Evolutionary conservation across 768 basidiomycete species (phyloP).

Genomic region (Suillus subluteus): DNA sequence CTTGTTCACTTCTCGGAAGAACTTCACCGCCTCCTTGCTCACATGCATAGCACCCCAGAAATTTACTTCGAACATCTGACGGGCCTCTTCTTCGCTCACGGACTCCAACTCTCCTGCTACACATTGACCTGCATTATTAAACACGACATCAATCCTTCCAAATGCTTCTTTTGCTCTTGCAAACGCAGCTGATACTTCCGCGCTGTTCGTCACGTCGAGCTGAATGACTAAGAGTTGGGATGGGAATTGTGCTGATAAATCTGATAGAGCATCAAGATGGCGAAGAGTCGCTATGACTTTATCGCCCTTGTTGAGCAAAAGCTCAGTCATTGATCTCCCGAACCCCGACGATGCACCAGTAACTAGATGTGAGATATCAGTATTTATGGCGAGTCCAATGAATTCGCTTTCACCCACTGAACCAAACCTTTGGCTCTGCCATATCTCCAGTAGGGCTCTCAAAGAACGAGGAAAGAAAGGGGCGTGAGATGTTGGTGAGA

Average conservation of each 20-base stretch:
- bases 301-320: constrained; percentile 38
- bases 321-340: constrained; percentile 37
- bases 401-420: background rate
- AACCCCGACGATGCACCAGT: constrained; percentile 45
- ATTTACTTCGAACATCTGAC: constrained; percentile 39
- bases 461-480: background rate
- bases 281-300: constrained; percentile 48
- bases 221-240: constrained; percentile 33
- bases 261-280: constrained; percentile 35
- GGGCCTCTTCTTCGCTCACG: constrained; percentile 32
- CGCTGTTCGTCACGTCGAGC: constrained; percentile 35
- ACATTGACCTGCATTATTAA: constrained; percentile 38
- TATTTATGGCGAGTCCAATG: background rate
- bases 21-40: constrained; percentile 31
- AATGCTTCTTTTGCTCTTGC: constrained; percentile 27
- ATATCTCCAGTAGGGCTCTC: background rate
- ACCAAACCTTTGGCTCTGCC: constrained; percentile 3
- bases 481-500: background rate
- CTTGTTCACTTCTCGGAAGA: constrained; percentile 42
- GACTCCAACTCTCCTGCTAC: constrained; percentile 41
- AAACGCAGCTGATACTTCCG: constrained; percentile 33
- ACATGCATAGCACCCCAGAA: constrained; percentile 41
- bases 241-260: constrained; percentile 28
- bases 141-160: constrained; percentile 41
- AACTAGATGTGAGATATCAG: background rate